Evolutionary conservation across 257 asterid species (phyloP).

Genomic region (Knoxia roxburghii): DNA sequence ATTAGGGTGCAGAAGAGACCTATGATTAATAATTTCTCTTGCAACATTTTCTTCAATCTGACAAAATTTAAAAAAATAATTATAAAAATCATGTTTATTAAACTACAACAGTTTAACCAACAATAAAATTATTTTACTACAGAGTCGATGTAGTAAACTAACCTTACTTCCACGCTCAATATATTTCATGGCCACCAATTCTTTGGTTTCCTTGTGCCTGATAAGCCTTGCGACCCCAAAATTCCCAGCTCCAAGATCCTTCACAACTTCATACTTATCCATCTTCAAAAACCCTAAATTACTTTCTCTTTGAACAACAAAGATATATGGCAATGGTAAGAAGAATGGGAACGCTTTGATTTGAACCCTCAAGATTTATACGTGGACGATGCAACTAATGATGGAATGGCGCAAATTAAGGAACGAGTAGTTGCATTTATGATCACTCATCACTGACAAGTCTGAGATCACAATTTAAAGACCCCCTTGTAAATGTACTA

Average conservation of each 20-base stretch:
- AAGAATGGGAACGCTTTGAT: no score
- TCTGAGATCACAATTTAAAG: not conserved
- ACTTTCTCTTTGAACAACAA: no score
- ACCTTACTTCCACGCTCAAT: conserved; percentile 79
- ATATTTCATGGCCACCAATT: conserved; percentile 77
- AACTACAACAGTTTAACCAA: no score
- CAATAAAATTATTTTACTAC: no score
- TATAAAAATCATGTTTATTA: not conserved
- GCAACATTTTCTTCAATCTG: conserved; percentile 85
- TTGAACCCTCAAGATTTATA: not conserved
- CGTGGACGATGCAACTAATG: not conserved
- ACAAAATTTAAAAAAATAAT: not conserved
- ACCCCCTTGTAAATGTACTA: not conserved
- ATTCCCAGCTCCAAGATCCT: conserved; percentile 73
- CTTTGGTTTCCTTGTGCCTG: conserved; percentile 63
- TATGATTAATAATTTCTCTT: conserved; percentile 73
- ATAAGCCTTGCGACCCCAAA: conserved; percentile 76
- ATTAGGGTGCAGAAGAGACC: conserved; percentile 77
- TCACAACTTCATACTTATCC: conserved; percentile 69
- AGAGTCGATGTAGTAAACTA: no score
- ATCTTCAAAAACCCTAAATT: conserved; percentile 26
- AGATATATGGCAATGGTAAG: no score
- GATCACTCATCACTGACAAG: not conserved
- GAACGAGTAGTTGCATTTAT: not conserved
- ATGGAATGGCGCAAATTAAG: not conserved